phyloP scores from a whole-genome alignment of 2,329 filamentous ascomycete species.

The Aureobasidium sp. region DNA sequence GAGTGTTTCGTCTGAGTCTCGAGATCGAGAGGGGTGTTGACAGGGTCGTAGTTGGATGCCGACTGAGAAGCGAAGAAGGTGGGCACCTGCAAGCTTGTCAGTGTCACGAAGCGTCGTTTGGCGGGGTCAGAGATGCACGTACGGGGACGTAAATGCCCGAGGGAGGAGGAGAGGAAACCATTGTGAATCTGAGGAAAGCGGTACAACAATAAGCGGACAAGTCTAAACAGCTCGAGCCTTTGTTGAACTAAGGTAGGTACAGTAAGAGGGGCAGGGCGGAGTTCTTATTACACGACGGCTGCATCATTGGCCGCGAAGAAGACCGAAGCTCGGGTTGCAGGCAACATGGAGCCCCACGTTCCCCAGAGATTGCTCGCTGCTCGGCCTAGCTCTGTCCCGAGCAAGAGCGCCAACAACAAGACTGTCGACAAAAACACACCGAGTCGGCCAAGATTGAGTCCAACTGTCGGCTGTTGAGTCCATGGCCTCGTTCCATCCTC shows the following conservation, averaged over 20 bases:
- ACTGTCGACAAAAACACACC: neutral
- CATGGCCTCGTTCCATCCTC: neutral
- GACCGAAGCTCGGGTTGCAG: neutral
- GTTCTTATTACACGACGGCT: neutral
- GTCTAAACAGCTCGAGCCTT: neutral
- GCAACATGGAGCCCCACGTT: neutral
- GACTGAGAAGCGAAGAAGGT: slow-evolving; percentile 52
- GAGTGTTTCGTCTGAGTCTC: slow-evolving; percentile 50
- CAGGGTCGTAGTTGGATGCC: slow-evolving; percentile 33
- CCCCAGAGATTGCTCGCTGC: neutral
- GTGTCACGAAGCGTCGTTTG: neutral
- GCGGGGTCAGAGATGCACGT: neutral
- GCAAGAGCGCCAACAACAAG: neutral
- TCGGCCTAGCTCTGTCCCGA: neutral
- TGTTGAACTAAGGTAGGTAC: neutral
- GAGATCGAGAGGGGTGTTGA: slow-evolving; percentile 47
- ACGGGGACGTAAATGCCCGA: slow-evolving; percentile 47
- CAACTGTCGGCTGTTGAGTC: slow-evolving; percentile 1
- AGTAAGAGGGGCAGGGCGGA: neutral
- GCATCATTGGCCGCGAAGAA: neutral
- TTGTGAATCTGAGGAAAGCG: neutral
- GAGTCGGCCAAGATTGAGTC: neutral
- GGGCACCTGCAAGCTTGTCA: slow-evolving; percentile 34
- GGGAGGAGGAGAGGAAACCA: slow-evolving; percentile 34
- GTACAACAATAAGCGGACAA: neutral